Evolutionary conservation across 768 basidiomycete genomes (phyloP).

Genomic region (Suillus alpinus): DNA sequence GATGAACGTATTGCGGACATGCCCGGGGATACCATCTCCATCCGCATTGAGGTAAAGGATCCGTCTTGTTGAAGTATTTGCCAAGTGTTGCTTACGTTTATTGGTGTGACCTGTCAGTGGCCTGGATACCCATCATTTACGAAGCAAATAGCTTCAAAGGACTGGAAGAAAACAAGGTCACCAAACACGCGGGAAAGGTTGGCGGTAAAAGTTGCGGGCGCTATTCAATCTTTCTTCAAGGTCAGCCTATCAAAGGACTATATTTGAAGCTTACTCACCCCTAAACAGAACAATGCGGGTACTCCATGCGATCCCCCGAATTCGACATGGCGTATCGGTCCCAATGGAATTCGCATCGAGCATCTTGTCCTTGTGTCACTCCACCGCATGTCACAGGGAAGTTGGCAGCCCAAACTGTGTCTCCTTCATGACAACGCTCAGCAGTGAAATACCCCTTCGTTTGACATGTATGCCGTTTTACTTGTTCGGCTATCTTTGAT

Average conservation of each 20-base stretch:
- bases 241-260: conserved; percentile 28
- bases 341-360: conserved; percentile 20
- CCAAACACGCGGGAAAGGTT: conserved; percentile 72
- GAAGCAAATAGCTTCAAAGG: conserved; percentile 72
- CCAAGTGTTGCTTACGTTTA: conserved; percentile 2
- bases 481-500: neutral
- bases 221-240: conserved; percentile 61
- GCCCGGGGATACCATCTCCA: conserved; percentile 71
- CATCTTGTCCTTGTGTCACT: conserved; percentile 60
- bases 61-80: conserved; percentile 2
- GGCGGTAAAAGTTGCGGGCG: conserved; percentile 72
- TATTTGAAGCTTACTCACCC: conserved; percentile 11
- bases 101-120: conserved; percentile 48
- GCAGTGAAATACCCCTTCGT: neutral
- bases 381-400: conserved; percentile 76
- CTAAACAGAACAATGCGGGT: conserved; percentile 14
- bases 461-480: neutral
- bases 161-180: conserved; percentile 71
- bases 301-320: conserved; percentile 9
- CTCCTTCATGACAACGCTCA: conserved; percentile 24
- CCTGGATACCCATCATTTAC: conserved; percentile 74
- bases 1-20: conserved; percentile 58
- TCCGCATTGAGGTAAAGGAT: conserved; percentile 59
- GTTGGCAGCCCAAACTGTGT: conserved; percentile 75
- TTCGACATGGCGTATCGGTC: conserved; percentile 23